Evolutionary conservation across 192 early-diverging fungal genomes (phyloP), one percentile per base, ranked within the genome.

Genomic region (Pilaira anomala): DNA sequence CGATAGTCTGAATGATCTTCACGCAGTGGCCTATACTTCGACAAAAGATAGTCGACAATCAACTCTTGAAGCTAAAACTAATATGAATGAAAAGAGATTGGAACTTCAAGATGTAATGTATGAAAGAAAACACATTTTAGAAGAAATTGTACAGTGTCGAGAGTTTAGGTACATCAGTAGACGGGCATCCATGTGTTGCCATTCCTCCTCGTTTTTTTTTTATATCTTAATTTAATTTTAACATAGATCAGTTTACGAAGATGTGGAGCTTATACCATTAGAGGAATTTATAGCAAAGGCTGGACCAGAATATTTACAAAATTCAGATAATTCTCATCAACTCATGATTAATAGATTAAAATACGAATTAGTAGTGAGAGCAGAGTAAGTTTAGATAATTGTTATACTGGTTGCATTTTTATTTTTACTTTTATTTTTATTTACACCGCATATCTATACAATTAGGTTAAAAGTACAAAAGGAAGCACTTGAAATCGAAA

Each of bases 101-200:
- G 68, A 61, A 8, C 68, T 84, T 54, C 82, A 84, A 56, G 82
- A 85, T 60, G 58, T 80, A 22, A 70, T 74, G 21, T 87, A 87
- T 67, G 85, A 87, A 68, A 66, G 75, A 26, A 72, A 79, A 19
- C 80, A 87, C 53, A 68, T 85, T 48, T 48, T 80, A 36, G 65
- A 74, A 44, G 76, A 83, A 58, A 85, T 85, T 45, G 78, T 73
- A 9, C 80, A 85, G 16, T 83, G 78, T 54, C 62, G 73, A 45
- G 76, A 80, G 7, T 70, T 83, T 56, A 76, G 82, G 83, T 85
- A 72, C 25, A n/a, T n/a, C n/a, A n/a, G n/a, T n/a, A n/a, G n/a
- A n/a, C n/a, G n/a, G n/a, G n/a, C n/a, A n/a, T n/a, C n/a, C n/a
- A n/a, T n/a, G n/a, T n/a, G n/a, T n/a, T n/a, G n/a, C n/a, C n/a